A percentile compares a stretch with the other conserved stretches of the same genome.
Conservation (phyloP, 2,329 filamentous ascomycete species). For the Eutypella sp. region DNA sequence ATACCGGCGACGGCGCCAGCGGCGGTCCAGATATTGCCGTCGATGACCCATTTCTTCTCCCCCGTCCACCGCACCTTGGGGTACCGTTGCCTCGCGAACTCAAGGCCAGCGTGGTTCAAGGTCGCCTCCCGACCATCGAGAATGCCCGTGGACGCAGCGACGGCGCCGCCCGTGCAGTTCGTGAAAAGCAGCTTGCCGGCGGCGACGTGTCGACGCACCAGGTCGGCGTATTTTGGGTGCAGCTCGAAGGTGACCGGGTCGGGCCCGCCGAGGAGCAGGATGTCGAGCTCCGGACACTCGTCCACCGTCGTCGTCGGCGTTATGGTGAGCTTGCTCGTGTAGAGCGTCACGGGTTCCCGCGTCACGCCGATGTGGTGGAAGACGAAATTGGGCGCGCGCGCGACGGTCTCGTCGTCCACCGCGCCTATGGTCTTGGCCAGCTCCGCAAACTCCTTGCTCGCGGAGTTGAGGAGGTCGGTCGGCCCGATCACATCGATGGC, state of each 20-base stretch:
- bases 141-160: conserved; percentile 29
- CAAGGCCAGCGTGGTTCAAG: conserved; percentile 32
- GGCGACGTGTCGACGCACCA: conserved; percentile 30
- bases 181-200: conserved; percentile 31
- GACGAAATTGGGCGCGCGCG: conserved; percentile 22
- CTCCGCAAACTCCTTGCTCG: conserved; percentile 14
- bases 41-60: conserved; percentile 39
- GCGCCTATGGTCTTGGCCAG: conserved; percentile 7
- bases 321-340: conserved; percentile 7
- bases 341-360: conserved; percentile 20
- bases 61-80: conserved; percentile 39
- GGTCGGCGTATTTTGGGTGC: conserved; percentile 22
- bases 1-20: conserved; percentile 41
- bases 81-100: conserved; percentile 23
- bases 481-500: conserved; percentile 29
- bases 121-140: conserved; percentile 40
- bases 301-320: conserved; percentile 28
- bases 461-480: conserved; percentile 25
- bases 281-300: conserved; percentile 31
- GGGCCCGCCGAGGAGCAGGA: conserved; percentile 31
- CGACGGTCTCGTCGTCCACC: conserved; percentile 14
- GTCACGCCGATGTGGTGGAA: conserved; percentile 32
- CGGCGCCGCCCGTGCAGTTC: conserved; percentile 32
- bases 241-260: conserved; percentile 22
- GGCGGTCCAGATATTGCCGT: conserved; percentile 42